Percentiles rank a stretch among this genome's conserved stretches.
phyloP scores from a whole-genome alignment of 2,329 filamentous ascomycete species.

The Microascus cirrosus region DNA sequence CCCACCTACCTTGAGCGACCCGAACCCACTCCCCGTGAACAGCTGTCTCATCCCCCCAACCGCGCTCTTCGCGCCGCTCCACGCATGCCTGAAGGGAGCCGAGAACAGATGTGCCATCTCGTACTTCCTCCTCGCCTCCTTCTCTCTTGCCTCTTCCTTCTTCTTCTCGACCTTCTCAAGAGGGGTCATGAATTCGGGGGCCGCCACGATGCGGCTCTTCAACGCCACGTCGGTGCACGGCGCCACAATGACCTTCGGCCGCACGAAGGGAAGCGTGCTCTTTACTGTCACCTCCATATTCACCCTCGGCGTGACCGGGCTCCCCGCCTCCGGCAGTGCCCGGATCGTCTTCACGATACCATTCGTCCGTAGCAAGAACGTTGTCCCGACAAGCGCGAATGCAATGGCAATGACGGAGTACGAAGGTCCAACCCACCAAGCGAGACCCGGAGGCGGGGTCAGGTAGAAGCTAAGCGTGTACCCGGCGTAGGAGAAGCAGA shows the following conservation, averaged over 20 bases:
- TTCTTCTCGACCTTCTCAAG: conserved; percentile 17
- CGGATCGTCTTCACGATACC: conserved; percentile 48
- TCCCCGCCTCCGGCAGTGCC: conserved; percentile 29
- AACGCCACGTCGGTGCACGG: conserved; percentile 20
- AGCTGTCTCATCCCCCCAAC: conserved; percentile 35
- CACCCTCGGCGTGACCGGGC: conserved; percentile 16
- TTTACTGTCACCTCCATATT: conserved; percentile 41
- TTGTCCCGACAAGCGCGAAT: conserved; percentile 48
- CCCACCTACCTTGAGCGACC: conserved; percentile 34
- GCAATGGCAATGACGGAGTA: conserved; percentile 47
- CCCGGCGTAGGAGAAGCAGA: conserved; percentile 38
- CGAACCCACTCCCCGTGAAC: conserved; percentile 46
- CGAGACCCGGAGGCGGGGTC: conserved; percentile 37
- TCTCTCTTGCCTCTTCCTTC: conserved; percentile 23
- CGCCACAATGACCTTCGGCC: conserved; percentile 28
- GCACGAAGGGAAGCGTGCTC: conserved; percentile 35
- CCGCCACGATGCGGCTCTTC: conserved; percentile 22
- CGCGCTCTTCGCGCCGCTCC: conserved; percentile 25
- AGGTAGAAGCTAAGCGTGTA: conserved; percentile 38
- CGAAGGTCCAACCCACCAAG: conserved; percentile 43
- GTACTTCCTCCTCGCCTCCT: conserved; percentile 31
- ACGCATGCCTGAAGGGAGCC: conserved; percentile 41
- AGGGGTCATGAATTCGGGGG: conserved; percentile 23
- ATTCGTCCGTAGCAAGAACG: conserved; percentile 45
- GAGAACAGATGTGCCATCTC: conserved; percentile 46